phyloP scores from a whole-genome alignment of 352 stramenopile genomes.

The Phytophthora pisi region DNA sequence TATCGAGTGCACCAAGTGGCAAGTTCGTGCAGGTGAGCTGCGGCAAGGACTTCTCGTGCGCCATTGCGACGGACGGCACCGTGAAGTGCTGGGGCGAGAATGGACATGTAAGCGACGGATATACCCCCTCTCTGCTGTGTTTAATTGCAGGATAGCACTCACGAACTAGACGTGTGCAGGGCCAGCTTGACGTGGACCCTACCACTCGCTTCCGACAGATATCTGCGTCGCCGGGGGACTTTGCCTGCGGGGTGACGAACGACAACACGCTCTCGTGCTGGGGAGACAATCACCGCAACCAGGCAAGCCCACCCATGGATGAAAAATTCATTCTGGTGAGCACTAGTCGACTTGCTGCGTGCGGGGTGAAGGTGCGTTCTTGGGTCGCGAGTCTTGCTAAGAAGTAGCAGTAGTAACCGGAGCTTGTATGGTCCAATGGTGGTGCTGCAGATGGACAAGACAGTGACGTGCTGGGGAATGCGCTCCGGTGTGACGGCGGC shows the following conservation, averaged over 20 bases:
- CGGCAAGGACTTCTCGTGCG: slow-evolving; percentile 71
- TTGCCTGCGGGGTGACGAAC: slow-evolving; percentile 67
- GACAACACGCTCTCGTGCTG: slow-evolving; percentile 66
- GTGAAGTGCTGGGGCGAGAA: slow-evolving; percentile 79
- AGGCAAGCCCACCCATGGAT: slow-evolving; percentile 50
- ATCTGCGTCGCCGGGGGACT: slow-evolving; percentile 65
- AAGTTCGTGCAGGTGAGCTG: slow-evolving; percentile 84
- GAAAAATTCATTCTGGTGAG: slow-evolving; percentile 71
- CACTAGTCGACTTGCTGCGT: slow-evolving; percentile 67
- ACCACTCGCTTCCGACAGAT: slow-evolving; percentile 62
- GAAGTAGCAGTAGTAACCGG: not conserved
- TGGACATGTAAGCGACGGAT: slow-evolving; percentile 37
- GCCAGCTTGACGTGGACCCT: slow-evolving; percentile 51
- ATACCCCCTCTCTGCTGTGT: not conserved
- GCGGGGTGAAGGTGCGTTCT: slow-evolving; percentile 53
- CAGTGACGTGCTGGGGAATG: slow-evolving; percentile 73
- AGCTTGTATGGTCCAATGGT: slow-evolving; percentile 17
- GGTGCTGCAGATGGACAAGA: slow-evolving; percentile 52
- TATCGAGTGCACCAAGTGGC: slow-evolving; percentile 46
- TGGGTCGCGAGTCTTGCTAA: not conserved
- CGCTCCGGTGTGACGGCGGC: slow-evolving; percentile 61
- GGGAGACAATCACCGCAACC: slow-evolving; percentile 75
- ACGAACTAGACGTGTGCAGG: slow-evolving; percentile 30
- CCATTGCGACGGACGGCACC: slow-evolving; percentile 51
- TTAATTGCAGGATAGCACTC: slow-evolving; percentile 4